Evolutionary conservation across 805 yeast genomes (phyloP).

Genomic region (Hanseniaspora lindneri): DNA sequence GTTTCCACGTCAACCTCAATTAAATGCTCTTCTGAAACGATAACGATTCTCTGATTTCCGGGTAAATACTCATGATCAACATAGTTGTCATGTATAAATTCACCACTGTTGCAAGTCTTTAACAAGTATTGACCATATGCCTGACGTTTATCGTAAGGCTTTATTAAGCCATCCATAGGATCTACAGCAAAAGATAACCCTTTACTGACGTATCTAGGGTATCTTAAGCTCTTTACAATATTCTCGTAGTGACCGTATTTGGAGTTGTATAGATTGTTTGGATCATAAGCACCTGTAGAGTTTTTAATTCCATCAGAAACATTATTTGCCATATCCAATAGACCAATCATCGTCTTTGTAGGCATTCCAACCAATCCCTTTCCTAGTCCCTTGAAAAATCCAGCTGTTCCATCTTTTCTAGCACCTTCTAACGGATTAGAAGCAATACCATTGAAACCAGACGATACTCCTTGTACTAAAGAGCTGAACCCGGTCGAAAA

Average conservation of each 20-base stretch:
- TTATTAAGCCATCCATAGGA: conserved; percentile 51
- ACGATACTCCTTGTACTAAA: conserved; percentile 69
- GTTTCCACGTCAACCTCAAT: conserved; percentile 5
- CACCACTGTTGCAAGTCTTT: conserved; percentile 71
- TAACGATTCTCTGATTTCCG: conserved; percentile 15
- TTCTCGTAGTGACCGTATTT: conserved; percentile 31
- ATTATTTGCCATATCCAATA: conserved; percentile 83
- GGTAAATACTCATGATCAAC: conserved; percentile 50
- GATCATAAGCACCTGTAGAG: conserved; percentile 40
- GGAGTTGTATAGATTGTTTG: conserved; percentile 4
- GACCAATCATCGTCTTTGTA: conserved; percentile 90
- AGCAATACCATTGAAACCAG: conserved; percentile 86
- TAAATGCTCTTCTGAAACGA: conserved; percentile 14
- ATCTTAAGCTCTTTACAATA: conserved; percentile 63
- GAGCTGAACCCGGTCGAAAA: conserved; percentile 79
- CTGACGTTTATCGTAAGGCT: conserved; percentile 65
- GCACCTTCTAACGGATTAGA: conserved; percentile 87
- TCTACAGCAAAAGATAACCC: conserved; percentile 10
- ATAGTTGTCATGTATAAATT: conserved; percentile 57
- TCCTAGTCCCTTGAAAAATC: conserved; percentile 88
- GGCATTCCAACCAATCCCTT: conserved; percentile 93
- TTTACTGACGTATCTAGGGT: conserved; percentile 59
- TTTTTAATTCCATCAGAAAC: conserved; percentile 88
- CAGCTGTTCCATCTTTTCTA: conserved; percentile 73
- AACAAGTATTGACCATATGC: conserved; percentile 93